phyloP scores from a whole-genome alignment of 805 yeast genomes.

The Yamadazyma tumulicola region DNA sequence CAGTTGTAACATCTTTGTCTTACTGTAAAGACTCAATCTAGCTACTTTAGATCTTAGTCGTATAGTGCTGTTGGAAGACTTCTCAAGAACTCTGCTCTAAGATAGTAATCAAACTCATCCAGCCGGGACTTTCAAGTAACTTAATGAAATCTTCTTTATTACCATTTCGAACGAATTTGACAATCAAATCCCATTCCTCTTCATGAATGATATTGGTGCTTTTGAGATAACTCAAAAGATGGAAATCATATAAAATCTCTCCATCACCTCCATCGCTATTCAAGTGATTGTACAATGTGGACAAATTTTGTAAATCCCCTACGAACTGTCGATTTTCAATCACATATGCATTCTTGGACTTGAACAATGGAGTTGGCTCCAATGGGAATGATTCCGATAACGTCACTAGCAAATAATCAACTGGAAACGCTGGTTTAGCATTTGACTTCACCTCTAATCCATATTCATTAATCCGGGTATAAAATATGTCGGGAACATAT shows the following conservation, averaged over 20 bases:
- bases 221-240: constrained; percentile 58
- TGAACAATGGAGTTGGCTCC: constrained; percentile 50
- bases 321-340: constrained; percentile 76
- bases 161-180: constrained; percentile 43
- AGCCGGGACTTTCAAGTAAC: constrained; percentile 64
- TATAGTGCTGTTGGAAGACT: too few species aligned
- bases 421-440: constrained; percentile 90
- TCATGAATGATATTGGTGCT: constrained; percentile 54
- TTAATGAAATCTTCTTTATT: constrained; percentile 45
- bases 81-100: constrained; percentile 34
- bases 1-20: too few species aligned
- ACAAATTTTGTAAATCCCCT: constrained; percentile 70
- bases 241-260: constrained; percentile 62
- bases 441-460: constrained; percentile 81
- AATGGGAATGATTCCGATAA: constrained; percentile 92
- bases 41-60: too few species aligned
- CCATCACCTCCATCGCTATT: constrained; percentile 30
- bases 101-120: constrained; percentile 73
- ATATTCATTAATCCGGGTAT: constrained; percentile 81
- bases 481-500: constrained; percentile 93
- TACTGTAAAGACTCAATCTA: too few species aligned
- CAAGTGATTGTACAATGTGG: constrained; percentile 50
- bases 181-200: constrained; percentile 50
- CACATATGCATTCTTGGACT: constrained; percentile 46
- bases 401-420: constrained; percentile 83